Evolutionary conservation across 1,139 yeast species (phyloP).

Genomic region (Hansenula lynferdii): DNA sequence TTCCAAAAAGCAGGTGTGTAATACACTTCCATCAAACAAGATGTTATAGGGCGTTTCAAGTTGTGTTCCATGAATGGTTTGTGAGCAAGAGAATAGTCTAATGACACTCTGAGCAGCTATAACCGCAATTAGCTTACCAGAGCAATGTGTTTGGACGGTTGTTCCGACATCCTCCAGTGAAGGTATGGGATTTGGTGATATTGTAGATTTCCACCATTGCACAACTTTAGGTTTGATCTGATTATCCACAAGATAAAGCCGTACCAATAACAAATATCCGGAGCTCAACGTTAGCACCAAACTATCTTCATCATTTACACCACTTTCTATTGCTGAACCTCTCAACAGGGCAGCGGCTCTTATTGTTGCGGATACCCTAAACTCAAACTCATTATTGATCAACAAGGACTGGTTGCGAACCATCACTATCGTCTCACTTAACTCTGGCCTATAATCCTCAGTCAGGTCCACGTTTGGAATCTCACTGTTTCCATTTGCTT

Average conservation of each 20-base stretch:
- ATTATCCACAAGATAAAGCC: slow-evolving; percentile 25
- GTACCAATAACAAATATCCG: slow-evolving; percentile 36
- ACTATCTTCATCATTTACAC: slow-evolving; percentile 33
- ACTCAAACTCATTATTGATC: slow-evolving; percentile 30
- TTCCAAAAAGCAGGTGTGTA: slow-evolving; percentile 41
- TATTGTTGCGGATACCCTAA: slow-evolving; percentile 32
- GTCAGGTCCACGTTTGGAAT: slow-evolving; percentile 2
- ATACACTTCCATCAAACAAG: slow-evolving; percentile 36
- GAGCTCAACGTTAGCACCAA: slow-evolving; percentile 38
- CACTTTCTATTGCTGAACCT: slow-evolving; percentile 20
- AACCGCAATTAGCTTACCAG: slow-evolving; percentile 38
- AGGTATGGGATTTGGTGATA: slow-evolving; percentile 18
- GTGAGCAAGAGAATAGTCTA: slow-evolving; percentile 34
- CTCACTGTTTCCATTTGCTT: background rate
- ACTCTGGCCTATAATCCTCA: slow-evolving; percentile 8
- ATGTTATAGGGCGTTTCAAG: slow-evolving; percentile 37
- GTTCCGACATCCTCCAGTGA: slow-evolving; percentile 32
- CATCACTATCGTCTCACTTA: slow-evolving; percentile 24
- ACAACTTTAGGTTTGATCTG: slow-evolving; percentile 39
- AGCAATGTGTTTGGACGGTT: slow-evolving; percentile 30
- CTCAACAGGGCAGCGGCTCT: slow-evolving; percentile 33
- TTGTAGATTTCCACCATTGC: slow-evolving; percentile 45
- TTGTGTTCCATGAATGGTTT: slow-evolving; percentile 34
- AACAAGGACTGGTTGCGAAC: slow-evolving; percentile 34
- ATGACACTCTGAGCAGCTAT: slow-evolving; percentile 35